Conservation (phyloP, 345 rosid species). For the Raphanus raphanistrum region DNA sequence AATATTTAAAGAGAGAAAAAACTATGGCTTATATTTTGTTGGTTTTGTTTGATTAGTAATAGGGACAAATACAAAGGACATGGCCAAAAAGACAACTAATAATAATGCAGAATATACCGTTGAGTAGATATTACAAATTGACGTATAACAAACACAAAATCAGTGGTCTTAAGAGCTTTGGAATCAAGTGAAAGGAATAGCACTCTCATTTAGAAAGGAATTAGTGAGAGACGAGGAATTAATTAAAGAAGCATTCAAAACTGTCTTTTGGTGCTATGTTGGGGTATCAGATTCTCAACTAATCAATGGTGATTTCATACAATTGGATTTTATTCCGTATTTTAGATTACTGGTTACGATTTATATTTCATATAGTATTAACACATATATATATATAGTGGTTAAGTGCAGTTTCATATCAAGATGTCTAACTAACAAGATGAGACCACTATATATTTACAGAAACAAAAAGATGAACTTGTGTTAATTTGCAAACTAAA, state of each 20-base stretch:
- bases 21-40: conserved; percentile 7
- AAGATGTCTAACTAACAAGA: neutral
- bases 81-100: conserved; percentile 25
- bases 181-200: conserved; percentile 18
- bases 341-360: neutral
- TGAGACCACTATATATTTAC: neutral
- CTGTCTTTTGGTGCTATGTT: neutral
- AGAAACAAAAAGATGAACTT: neutral
- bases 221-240: neutral
- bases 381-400: neutral
- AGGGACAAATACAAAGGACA: conserved; percentile 24
- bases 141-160: conserved; percentile 30
- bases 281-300: conserved; percentile 25
- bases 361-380: neutral
- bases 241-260: neutral
- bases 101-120: conserved; percentile 25
- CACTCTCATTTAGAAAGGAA: neutral
- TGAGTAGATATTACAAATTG: conserved; percentile 29
- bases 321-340: neutral
- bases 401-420: neutral
- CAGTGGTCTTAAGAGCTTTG: conserved; percentile 23
- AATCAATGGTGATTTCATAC: neutral
- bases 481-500: neutral
- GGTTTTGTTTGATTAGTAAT: conserved; percentile 11
- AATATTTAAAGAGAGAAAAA: neutral